Evolutionary conservation across 2,329 filamentous ascomycete genomes (phyloP).

Genomic region (Ceratocystis colombiana): DNA sequence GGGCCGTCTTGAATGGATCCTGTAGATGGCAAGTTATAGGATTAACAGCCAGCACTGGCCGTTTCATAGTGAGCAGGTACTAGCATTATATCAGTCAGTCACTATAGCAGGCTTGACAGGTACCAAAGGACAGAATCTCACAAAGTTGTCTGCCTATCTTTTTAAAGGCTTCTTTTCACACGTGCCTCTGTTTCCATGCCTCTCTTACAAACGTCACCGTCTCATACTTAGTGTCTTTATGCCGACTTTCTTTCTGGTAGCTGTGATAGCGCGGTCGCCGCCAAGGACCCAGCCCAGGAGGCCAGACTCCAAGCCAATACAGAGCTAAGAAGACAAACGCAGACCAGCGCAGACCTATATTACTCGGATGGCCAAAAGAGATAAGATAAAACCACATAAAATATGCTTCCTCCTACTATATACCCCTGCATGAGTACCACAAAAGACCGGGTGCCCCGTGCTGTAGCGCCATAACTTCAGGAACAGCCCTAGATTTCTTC

Average conservation of each 20-base stretch:
- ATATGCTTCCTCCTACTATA: background rate
- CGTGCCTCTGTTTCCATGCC: background rate
- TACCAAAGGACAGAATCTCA: background rate
- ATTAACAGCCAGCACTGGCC: background rate
- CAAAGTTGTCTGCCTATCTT: background rate
- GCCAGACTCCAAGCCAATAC: background rate
- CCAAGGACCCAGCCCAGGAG: background rate
- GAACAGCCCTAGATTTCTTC: slow-evolving; percentile 7
- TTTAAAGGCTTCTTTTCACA: background rate
- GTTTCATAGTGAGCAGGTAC: background rate
- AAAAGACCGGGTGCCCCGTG: background rate
- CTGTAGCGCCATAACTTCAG: slow-evolving; percentile 1
- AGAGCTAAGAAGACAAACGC: background rate
- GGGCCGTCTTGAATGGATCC: too few relatives aligned
- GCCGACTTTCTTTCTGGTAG: background rate
- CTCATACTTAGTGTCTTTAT: background rate
- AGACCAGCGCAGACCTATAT: too few relatives aligned
- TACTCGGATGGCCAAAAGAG: too few relatives aligned
- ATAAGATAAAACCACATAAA: background rate
- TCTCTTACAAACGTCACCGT: background rate
- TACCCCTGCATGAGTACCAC: slow-evolving; percentile 12
- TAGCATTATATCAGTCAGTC: background rate
- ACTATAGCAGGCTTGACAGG: slow-evolving; percentile 10
- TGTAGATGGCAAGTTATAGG: too few relatives aligned
- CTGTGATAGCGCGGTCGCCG: background rate